phyloP scores from a whole-genome alignment of 768 basidiomycete genomes.

The Scleroderma bovista region DNA sequence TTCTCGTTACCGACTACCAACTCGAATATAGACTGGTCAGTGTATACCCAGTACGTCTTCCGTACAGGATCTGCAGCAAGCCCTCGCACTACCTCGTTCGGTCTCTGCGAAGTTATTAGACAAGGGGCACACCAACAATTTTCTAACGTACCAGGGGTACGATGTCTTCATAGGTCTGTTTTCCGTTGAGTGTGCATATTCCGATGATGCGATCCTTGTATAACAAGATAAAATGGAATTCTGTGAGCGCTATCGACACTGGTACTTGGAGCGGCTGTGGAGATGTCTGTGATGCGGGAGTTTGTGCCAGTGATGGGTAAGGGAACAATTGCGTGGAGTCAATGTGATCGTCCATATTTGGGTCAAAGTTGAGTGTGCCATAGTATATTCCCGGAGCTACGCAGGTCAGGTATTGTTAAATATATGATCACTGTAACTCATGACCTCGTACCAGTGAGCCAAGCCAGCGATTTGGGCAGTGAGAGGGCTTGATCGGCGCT shows the following conservation, averaged over 20 bases:
- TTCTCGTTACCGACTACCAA: constrained; percentile 82
- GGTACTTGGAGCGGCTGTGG: constrained; percentile 42
- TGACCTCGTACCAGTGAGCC: constrained; percentile 73
- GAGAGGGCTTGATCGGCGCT: constrained; percentile 66
- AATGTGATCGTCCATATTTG: constrained; percentile 66
- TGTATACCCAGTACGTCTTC: constrained; percentile 92
- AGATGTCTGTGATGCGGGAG: constrained; percentile 20
- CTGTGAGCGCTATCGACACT: constrained; percentile 75
- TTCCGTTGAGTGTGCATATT: constrained; percentile 76
- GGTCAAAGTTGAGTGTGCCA: constrained; percentile 66
- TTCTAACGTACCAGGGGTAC: constrained; percentile 65
- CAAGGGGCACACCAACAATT: neutral
- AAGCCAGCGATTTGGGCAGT: constrained; percentile 72
- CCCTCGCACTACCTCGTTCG: constrained; percentile 65
- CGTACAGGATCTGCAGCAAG: constrained; percentile 81
- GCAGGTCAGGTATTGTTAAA: neutral
- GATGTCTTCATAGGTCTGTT: constrained; percentile 75
- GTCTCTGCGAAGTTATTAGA: constrained; percentile 48
- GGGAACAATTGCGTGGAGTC: constrained; percentile 76
- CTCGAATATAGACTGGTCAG: constrained; percentile 85
- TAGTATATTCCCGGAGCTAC: constrained; percentile 87
- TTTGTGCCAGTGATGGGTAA: constrained; percentile 48
- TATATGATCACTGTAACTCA: neutral
- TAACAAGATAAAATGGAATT: constrained; percentile 87
- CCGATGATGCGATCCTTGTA: constrained; percentile 75